Base-by-base conservation (phyloP, 176 grass and related monocot species). In the Musa itinerans region DNA sequence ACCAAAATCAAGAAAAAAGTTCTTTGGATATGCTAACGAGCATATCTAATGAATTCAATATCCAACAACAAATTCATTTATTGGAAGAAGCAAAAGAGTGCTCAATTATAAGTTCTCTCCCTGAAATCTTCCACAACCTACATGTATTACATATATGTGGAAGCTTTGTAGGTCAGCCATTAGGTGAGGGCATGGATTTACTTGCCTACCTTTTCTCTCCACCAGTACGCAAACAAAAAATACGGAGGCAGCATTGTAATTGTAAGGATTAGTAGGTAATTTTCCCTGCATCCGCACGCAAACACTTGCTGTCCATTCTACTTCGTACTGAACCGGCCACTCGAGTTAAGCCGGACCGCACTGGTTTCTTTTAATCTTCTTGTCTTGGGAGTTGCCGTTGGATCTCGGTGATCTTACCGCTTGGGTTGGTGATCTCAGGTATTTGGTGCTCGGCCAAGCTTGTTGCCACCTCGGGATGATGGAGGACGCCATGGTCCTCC, bases 401-500 rank as follows among this genome's bases (percentile, higher is more conserved):
- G 1, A 0, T 26, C 4, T 24, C 65, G 13, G 25, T 43, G 3
- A 2, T 26, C 65, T 68, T 13, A 68, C 26, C 48, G 19, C 2
- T 1, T 9, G 9, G 16, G 25, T 34, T 22, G 26, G 2, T 11
- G 24, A 3, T 22, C 15, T 17, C 77, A 96, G 92, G 86, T 99
- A 99, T 71, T 66, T 92, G 78, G 84, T 86, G n/a, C 66, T 99
- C 10, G 96, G 96, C 2, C 80, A 95, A 61, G 91, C 96, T 25
- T 99, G 96, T 69, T 89, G 88, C 66, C 91, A 95, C 75, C 85
- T 99, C 6, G 96, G 96, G 9, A 74, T 99, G 17, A 99, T 99
- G 22, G 96, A 99, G 79, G 91, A 99, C 43, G 91, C 96, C 59
- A 92, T 92, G 86, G 86, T 95, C 49, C 86, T 99, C 5, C 82